Evolutionary conservation across 257 asterid genomes (phyloP), one percentile per base, ranked within the genome.

Genomic region (Nicotiana paniculata): DNA sequence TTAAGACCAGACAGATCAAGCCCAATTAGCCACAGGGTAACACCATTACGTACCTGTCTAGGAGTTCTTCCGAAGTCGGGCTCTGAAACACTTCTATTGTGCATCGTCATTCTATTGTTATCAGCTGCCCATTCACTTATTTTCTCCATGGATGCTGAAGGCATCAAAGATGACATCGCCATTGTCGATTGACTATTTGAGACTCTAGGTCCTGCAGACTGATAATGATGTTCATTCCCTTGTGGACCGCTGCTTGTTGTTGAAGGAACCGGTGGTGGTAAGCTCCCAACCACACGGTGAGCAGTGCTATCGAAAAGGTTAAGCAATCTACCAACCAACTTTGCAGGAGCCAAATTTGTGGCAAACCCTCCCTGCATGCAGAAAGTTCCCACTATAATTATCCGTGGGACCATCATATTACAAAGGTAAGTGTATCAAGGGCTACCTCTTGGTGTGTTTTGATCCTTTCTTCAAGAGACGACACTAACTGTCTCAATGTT

Each of bases 11-110:
- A 37, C 26, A 69, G 21, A 32, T 28, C 26, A 35, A 6, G 51
- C 13, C 26, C 24, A 33, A 35, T 17, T 35, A n/a, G 53, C 17
- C 69, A 79, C 35, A 28, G 74, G 66, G 54, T 67, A 84, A 12
- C 59, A 57, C 62, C 54, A 61, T 62, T 80, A 85, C 86, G 80
- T 83, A 95, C 99, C 99, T 95, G 96, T 89, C 86, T 88, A 61
- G 97, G 97, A 88, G 89, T 93, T 89, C 97, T 91, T 65, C 99
- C 98, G 59, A 95, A 90, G 89, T 95, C 95, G 13, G 99, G 99
- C 90, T 95, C 99, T 48, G 99, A 95, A 84, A 90, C 91, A 89
- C 99, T 95, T 89, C 99, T 87, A 62, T 91, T 87, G 82, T 95
- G 98, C 91, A 85, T 89, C 1, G 86, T 54, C 91, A 54, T 93